Evolutionary conservation across 805 yeast genomes (phyloP).

Genomic region (Vanderwaltozyma tropicalis): DNA sequence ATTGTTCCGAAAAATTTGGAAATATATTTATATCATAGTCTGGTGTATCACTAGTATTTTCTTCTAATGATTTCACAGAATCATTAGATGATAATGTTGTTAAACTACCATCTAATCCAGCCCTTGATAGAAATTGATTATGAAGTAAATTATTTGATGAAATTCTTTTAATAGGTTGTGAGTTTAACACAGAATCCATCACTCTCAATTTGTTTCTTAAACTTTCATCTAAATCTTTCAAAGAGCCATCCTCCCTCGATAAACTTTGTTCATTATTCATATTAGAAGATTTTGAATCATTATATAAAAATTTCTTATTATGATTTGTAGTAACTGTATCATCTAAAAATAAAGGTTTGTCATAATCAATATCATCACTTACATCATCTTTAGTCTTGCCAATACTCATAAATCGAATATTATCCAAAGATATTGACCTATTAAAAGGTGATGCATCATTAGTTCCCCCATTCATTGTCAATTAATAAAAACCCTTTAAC

Average conservation of each 20-base stretch:
- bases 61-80: too few relatives aligned
- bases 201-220: conserved; percentile 16
- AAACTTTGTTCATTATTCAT: background rate
- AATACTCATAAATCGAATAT: background rate
- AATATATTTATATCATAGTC: too few relatives aligned
- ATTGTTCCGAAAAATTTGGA: too few relatives aligned
- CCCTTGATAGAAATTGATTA: background rate
- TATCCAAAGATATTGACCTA: conserved; percentile 1
- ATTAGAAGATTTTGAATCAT: background rate
- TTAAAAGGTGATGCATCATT: background rate
- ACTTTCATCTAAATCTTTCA: conserved; percentile 18
- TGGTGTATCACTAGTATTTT: too few relatives aligned
- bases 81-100: too few relatives aligned
- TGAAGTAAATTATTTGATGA: background rate
- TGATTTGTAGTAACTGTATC: conserved; percentile 4
- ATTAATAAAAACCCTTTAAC: background rate
- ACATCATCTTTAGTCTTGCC: background rate
- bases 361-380: background rate
- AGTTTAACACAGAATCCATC: background rate
- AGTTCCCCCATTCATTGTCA: background rate
- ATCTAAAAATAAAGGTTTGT: conserved; percentile 6
- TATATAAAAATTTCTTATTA: too few relatives aligned
- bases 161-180: background rate
- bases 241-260: background rate
- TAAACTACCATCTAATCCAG: background rate